These are phyloP conservation scores for Coniferiporia weirii DNA, from an alignment of 1,284 basidiomycete species.

Conservation along the genomic window DNA sequence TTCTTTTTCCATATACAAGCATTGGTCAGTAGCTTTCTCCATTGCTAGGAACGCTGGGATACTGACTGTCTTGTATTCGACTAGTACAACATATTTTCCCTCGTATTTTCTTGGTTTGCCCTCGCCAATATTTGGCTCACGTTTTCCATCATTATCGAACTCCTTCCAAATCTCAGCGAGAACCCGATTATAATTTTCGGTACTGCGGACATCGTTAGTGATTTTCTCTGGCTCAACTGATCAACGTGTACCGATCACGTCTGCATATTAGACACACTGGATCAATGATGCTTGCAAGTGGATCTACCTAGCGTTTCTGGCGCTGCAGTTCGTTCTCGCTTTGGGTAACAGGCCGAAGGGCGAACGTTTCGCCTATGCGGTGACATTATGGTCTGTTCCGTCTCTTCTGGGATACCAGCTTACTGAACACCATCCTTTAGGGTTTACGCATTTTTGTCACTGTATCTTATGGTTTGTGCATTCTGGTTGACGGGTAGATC, in stretches of 20 bases:
- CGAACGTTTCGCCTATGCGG: conserved; percentile 76
- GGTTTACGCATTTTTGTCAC: conserved; percentile 73
- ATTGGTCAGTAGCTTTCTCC: conserved; percentile 48
- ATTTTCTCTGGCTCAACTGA: neutral
- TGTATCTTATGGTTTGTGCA: conserved; percentile 83
- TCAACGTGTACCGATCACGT: neutral
- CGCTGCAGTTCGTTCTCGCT: conserved; percentile 86
- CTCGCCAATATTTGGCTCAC: conserved; percentile 94
- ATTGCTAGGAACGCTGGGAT: neutral
- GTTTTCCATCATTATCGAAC: conserved; percentile 92
- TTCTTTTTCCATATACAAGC: conserved; percentile 95
- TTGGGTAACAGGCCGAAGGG: conserved; percentile 95
- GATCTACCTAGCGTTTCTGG: conserved; percentile 85
- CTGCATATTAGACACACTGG: conserved; percentile 72
- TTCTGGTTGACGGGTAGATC: conserved; percentile 78
- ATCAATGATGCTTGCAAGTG: conserved; percentile 81
- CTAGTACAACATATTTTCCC: conserved; percentile 73
- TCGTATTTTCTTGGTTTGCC: conserved; percentile 89
- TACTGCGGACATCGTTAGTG: conserved; percentile 32
- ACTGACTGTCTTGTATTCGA: conserved; percentile 7
- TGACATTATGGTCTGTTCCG: conserved; percentile 67
- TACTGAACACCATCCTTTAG: conserved; percentile 31
- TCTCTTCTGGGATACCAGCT: conserved; percentile 4
- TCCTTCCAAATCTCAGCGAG: conserved; percentile 60
- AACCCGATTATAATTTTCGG: conserved; percentile 35